Evolutionary conservation across 257 asterid genomes (phyloP), one percentile per base, ranked within the genome.

Genomic region (Buddleja alternifolia): DNA sequence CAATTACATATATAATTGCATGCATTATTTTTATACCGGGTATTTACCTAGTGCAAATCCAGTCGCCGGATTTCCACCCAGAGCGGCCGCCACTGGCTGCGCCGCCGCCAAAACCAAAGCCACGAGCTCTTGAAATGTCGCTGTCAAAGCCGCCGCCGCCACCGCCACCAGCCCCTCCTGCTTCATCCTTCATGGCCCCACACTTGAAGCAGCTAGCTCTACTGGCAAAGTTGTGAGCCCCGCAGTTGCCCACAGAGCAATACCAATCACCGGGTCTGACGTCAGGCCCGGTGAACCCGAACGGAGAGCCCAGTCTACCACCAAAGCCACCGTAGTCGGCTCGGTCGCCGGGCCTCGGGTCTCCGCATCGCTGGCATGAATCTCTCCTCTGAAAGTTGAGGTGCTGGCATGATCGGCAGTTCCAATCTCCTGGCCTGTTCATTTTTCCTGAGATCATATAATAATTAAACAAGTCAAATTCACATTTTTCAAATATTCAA

Each of bases 181-280:
- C 61, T 29, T 93, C 98, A 5, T 90, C 97, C 88, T 93, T 93
- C 25, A 80, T 73, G 1, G 96, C 92, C 16, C 97, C 96, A 67
- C 99, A 93, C 75, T 88, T 93, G 89, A 93, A 93, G 87, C 99
- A 93, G 90, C 84, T 93, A 20, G 97, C 85, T 48, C 99, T 96
- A 90, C 96, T 93, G 14, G 97, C 99, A 63, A 93, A 93, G 86
- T 93, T 93, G 80, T 93, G 99, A 15, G 99, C 93, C 8, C 96
- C 99, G 44, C 99, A 93, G 80, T 83, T 87, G 8, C 91, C 87
- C 3, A 86, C 56, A 0, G 86, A 16, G 82, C 99, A 93, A 78
- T 90, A 88, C 99, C 99, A 93, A 77, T 93, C 99, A 0, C 99
- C 99, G 53, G 99, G 99, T 80, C 99, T 85, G 0, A 93, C 99